Evolutionary conservation across 257 asterid species (phyloP), one percentile per base, ranked within the genome.

Genomic region (Jacaranda copaia): DNA sequence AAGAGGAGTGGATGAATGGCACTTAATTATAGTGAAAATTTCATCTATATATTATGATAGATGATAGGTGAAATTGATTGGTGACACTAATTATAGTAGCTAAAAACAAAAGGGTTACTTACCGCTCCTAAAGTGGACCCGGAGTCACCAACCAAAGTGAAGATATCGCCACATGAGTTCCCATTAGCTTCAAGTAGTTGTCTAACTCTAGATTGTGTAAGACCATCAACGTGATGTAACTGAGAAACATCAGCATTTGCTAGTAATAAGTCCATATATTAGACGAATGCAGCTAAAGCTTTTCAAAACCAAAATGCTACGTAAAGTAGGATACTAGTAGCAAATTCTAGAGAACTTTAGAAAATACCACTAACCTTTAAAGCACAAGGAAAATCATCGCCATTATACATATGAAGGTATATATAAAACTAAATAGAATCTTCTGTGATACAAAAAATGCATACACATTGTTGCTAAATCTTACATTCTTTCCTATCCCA

Each of bases 211-310:
- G 89, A 83, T 79, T 86, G 85, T 19, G 89, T 83, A 65, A 94
- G 91, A 79, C 98, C 98, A 82, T 94, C 98, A 73, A 94, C 89
- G 58, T 92, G 97, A 82, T 93, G 97, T 58, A 93, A 78, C 97
- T 92, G 86, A 51, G 36, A 80, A 52, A 57, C 9, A 69, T 57
- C 25, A 68, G 52, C 70, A 35, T 3, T 63, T 65, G 71, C 16
- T 76, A 70, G 60, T 72, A 56, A 76, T 38, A 49, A 11, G 12
- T 72, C 62, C 40, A 20, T 18, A 36, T 15, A 36, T 12, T 67
- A 42, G 51, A 53, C 10, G 6, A 60, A 15, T 51, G 72, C 46
- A 40, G 6, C 16, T 1, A 46, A 64, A 36, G 48, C 11, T 4
- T 14, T 66, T 57, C 61, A 11, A 48, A 65, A 76, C 25, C 8